These are phyloP conservation scores for Yamagishiella unicocca DNA, from an alignment of 139 green algal species.

Conservation along the genomic window DNA sequence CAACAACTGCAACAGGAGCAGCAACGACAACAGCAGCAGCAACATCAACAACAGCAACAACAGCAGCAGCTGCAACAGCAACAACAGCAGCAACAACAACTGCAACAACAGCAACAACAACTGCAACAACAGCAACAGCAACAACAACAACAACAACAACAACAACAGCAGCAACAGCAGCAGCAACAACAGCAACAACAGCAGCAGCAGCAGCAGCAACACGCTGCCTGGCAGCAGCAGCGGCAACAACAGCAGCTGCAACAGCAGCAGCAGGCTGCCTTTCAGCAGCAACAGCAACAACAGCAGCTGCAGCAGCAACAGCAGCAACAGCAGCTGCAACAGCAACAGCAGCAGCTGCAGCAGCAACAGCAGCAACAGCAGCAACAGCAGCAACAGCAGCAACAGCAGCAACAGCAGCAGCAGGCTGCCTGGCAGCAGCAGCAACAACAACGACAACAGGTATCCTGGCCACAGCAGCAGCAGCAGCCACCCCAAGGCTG, in stretches of 20 bases:
- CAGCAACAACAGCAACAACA: background rate
- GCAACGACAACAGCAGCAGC: too few relatives aligned
- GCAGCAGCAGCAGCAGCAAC: background rate
- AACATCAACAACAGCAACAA: background rate
- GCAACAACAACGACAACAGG: background rate
- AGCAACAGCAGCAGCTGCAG: background rate
- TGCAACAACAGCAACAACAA: background rate
- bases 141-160: background rate
- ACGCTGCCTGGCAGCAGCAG: background rate
- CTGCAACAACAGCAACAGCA: background rate
- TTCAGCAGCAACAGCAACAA: background rate
- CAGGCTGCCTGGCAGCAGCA: background rate
- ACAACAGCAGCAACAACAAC: background rate
- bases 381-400: background rate
- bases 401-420: background rate
- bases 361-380: background rate
- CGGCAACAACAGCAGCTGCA: background rate
- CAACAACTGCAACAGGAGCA: too few relatives aligned
- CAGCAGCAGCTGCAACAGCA: background rate
- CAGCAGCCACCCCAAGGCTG: background rate
- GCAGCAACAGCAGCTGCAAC: background rate
- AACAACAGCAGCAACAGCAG: background rate
- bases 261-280: background rate
- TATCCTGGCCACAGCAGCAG: background rate
- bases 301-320: background rate